Conservation (phyloP, 1,284 basidiomycete genomes). For the Ustilago hordei region DNA sequence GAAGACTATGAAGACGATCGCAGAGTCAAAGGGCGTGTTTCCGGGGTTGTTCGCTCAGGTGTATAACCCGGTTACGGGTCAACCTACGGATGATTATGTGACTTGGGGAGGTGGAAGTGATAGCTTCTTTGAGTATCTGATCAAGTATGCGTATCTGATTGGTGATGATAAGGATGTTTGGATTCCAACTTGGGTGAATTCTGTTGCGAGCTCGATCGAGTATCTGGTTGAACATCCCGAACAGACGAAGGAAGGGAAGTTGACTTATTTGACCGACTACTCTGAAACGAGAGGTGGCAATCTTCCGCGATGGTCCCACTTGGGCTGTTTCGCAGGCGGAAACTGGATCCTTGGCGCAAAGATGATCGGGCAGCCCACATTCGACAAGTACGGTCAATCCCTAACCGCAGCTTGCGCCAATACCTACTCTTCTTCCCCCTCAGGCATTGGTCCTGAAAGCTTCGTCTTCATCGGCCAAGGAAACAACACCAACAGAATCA, state of each 20-base stretch:
- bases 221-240: conserved; percentile 52
- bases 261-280: conserved; percentile 58
- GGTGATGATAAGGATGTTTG: conserved; percentile 45
- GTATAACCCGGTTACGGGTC: conserved; percentile 20
- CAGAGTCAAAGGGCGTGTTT: conserved; percentile 40
- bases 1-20: conserved; percentile 56
- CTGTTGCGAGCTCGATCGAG: conserved; percentile 46
- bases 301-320: conserved; percentile 53
- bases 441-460: conserved; percentile 60
- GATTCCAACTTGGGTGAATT: conserved; percentile 56
- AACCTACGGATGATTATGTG: conserved; percentile 48
- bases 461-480: conserved; percentile 50
- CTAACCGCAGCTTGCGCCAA: conserved; percentile 50
- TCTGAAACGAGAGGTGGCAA: conserved; percentile 34
- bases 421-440: conserved; percentile 53
- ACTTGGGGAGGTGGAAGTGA: conserved; percentile 65
- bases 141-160: conserved; percentile 58
- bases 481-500: conserved; percentile 44
- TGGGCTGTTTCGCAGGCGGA: conserved; percentile 61
- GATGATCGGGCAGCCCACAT: conserved; percentile 38
- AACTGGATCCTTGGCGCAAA: conserved; percentile 63
- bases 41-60: conserved; percentile 53
- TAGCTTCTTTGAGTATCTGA: conserved; percentile 62
- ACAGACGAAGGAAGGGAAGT: conserved; percentile 29
- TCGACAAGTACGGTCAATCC: conserved; percentile 54